phyloP scores from a whole-genome alignment of 495 filamentous ascomycete species.

The Bombardia bombarda region DNA sequence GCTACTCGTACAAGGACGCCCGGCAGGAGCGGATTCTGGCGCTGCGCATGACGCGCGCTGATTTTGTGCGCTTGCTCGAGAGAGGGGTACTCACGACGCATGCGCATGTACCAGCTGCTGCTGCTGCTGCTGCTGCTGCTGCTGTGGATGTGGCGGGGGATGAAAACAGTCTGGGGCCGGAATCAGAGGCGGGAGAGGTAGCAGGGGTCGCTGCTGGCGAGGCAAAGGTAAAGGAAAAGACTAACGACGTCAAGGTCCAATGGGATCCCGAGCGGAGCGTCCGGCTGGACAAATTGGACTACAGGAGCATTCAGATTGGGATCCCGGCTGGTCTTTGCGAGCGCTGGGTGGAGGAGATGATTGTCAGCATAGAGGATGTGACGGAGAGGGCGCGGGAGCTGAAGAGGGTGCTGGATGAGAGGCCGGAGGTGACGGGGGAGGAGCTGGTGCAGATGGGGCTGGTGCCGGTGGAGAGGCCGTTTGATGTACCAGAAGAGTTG shows the following conservation, averaged over 20 bases:
- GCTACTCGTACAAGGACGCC: conserved; percentile 43
- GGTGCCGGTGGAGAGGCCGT: conserved; percentile 40
- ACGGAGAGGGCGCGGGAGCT: conserved; percentile 43
- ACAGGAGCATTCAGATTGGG: conserved; percentile 56
- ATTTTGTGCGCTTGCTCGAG: conserved; percentile 35
- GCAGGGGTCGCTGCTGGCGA: neutral
- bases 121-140: neutral
- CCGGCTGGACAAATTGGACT: conserved; percentile 28
- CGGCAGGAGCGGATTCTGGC: conserved; percentile 48
- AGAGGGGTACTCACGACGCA: conserved; percentile 11
- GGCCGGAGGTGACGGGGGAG: conserved; percentile 19
- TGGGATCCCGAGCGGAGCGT: conserved; percentile 55
- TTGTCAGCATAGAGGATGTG: conserved; percentile 50
- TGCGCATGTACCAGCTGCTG: neutral
- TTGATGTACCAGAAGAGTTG: conserved; percentile 28
- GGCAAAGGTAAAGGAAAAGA: conserved; percentile 12
- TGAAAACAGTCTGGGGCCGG: neutral
- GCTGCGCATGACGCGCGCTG: conserved; percentile 36
- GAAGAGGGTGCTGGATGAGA: conserved; percentile 36
- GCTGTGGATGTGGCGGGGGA: neutral
- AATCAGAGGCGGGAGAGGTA: neutral
- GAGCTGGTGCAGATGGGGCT: conserved; percentile 31
- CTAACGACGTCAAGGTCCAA: conserved; percentile 44
- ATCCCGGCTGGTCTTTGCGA: conserved; percentile 33
- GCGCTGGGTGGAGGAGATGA: conserved; percentile 43